phyloP scores from a whole-genome alignment of 2,329 filamentous ascomycete genomes.

The Purpureocillium lavendulum region DNA sequence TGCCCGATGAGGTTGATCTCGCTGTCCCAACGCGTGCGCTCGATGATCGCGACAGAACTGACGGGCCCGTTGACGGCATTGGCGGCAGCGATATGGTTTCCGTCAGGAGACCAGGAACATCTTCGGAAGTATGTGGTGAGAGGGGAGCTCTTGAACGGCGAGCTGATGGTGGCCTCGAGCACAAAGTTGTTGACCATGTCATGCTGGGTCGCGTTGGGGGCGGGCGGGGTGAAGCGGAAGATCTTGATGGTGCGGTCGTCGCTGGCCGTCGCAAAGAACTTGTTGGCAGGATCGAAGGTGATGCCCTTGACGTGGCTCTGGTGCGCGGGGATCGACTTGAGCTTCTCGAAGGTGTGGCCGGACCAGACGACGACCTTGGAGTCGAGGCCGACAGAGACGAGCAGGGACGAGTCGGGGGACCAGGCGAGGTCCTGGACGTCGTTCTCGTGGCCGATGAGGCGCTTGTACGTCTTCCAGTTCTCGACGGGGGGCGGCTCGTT shows the following conservation, averaged over 20 bases:
- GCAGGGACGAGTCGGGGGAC: constrained; percentile 90
- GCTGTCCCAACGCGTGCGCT: constrained; percentile 85
- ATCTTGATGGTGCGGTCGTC: constrained; percentile 96
- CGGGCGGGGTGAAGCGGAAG: constrained; percentile 86
- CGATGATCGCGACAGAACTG: constrained; percentile 92
- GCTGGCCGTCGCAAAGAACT: constrained; percentile 97
- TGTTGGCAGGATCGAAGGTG: constrained; percentile 96
- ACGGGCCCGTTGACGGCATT: constrained; percentile 97
- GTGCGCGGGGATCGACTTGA: constrained; percentile 88
- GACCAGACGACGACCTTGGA: constrained; percentile 99
- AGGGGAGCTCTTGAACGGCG: constrained; percentile 83
- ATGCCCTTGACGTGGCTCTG: constrained; percentile 98
- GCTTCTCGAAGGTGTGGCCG: constrained; percentile 93
- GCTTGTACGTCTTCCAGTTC: constrained; percentile 94
- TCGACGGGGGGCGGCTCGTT: constrained; percentile 90
- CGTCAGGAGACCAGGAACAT: constrained; percentile 96
- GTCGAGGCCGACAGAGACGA: constrained; percentile 92
- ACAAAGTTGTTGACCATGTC: constrained; percentile 97
- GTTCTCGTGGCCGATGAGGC: constrained; percentile 93
- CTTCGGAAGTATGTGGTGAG: constrained; percentile 94
- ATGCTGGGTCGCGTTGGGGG: constrained; percentile 84
- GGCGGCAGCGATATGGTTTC: constrained; percentile 91
- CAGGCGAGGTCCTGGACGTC: constrained; percentile 97
- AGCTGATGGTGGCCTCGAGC: constrained; percentile 81
- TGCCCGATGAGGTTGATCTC: constrained; percentile 97